Evolutionary conservation across 2,329 filamentous ascomycete genomes (phyloP).

Genomic region (Cladosporium halotolerans): DNA sequence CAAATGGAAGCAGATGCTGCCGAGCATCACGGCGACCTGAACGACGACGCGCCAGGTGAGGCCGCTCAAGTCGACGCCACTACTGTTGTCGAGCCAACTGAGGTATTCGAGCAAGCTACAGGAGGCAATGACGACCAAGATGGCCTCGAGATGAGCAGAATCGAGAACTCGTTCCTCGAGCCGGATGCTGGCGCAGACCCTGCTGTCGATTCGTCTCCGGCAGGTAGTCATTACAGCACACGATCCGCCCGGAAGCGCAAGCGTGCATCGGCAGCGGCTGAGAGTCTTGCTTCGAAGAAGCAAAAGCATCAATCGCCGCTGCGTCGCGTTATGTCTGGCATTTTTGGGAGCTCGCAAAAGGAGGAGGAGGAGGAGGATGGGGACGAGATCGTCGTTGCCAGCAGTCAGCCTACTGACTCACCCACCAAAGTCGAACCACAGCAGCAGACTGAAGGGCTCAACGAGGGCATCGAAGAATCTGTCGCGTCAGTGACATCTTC

Average conservation of each 20-base stretch:
- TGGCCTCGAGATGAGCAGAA: constrained; percentile 26
- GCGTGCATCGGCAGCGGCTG: constrained; percentile 13
- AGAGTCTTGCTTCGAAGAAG: constrained; percentile 19
- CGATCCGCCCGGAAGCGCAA: constrained; percentile 23
- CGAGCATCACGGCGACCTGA: not conserved
- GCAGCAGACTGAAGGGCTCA: not conserved
- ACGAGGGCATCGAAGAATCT: no score
- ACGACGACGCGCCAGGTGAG: not conserved
- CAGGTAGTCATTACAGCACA: not conserved
- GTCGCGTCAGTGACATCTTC: not conserved
- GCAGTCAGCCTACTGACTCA: constrained; percentile 17
- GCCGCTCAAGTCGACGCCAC: constrained; percentile 1
- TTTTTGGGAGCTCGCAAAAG: constrained; percentile 19
- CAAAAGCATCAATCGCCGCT: constrained; percentile 25
- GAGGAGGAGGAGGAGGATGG: constrained; percentile 30
- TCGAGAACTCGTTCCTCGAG: constrained; percentile 33
- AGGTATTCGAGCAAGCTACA: not conserved
- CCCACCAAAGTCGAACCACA: not conserved
- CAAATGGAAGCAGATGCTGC: constrained; percentile 22
- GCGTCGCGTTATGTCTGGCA: constrained; percentile 21
- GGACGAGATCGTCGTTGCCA: constrained; percentile 37
- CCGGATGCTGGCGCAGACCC: not conserved
- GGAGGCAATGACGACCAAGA: not conserved
- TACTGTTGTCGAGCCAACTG: not conserved
- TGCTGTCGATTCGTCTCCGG: not conserved